Percentiles rank a stretch among this genome's conserved stretches.
Evolutionary conservation across 805 yeast species (phyloP).

Genomic region (Saturnispora sekii): DNA sequence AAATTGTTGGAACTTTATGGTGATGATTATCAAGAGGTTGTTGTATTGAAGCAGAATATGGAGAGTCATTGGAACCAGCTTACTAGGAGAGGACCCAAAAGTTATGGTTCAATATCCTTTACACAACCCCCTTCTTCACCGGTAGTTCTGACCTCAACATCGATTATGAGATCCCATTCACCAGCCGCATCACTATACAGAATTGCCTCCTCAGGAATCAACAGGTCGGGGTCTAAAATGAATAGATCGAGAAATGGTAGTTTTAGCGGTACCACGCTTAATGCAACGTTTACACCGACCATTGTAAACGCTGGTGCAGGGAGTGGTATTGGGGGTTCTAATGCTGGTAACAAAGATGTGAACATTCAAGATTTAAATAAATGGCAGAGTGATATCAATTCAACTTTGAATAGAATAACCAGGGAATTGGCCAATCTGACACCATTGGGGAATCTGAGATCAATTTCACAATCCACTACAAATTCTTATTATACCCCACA

Average conservation of each 20-base stretch:
- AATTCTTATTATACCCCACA: constrained; percentile 5
- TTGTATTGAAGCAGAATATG: constrained; percentile 40
- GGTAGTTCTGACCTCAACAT: not conserved
- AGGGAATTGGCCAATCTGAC: constrained; percentile 26
- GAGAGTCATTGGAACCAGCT: constrained; percentile 65
- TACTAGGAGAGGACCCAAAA: not conserved
- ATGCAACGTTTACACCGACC: not conserved
- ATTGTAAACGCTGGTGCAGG: not conserved
- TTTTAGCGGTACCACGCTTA: constrained; percentile 5
- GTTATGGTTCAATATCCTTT: constrained; percentile 1
- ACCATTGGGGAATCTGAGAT: constrained; percentile 6
- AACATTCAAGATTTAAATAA: constrained; percentile 33
- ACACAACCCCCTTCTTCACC: not conserved
- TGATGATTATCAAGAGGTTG: constrained; percentile 53
- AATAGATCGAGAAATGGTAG: constrained; percentile 12
- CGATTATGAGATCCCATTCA: constrained; percentile 20
- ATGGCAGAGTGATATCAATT: constrained; percentile 47
- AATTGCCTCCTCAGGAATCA: constrained; percentile 24
- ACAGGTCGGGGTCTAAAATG: constrained; percentile 21
- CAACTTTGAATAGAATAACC: constrained; percentile 35
- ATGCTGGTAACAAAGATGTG: not conserved
- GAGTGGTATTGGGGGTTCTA: not conserved
- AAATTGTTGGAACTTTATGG: constrained; percentile 58
- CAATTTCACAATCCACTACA: constrained; percentile 10
- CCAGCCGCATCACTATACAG: constrained; percentile 28